These are phyloP conservation scores for Penicillium sp. DNA, from an alignment of 2,329 filamentous ascomycete species.

Conservation along the genomic window DNA sequence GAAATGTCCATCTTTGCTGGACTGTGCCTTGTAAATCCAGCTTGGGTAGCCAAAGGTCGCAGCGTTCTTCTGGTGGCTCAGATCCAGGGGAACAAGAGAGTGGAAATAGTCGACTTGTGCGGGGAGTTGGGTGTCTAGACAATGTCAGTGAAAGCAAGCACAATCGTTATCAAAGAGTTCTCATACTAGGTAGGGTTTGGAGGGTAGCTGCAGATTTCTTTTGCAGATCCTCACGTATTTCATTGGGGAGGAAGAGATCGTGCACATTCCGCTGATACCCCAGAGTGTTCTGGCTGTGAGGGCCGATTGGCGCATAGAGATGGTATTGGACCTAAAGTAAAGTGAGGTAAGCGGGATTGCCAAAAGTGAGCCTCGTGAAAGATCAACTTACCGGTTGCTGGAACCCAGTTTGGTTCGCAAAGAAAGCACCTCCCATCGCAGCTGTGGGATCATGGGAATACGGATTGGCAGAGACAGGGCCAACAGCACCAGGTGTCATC, in stretches of 20 bases:
- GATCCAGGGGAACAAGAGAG: slow-evolving; percentile 86
- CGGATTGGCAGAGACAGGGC: slow-evolving; percentile 64
- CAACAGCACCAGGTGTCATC: slow-evolving; percentile 50
- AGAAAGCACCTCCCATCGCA: slow-evolving; percentile 66
- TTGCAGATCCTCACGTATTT: slow-evolving; percentile 82
- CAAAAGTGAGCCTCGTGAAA: not conserved
- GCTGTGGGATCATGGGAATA: slow-evolving; percentile 70
- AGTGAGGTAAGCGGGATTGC: not conserved
- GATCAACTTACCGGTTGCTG: slow-evolving; percentile 61
- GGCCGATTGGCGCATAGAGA: slow-evolving; percentile 83
- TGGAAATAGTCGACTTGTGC: slow-evolving; percentile 82
- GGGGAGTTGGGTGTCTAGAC: slow-evolving; percentile 67
- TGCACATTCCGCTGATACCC: slow-evolving; percentile 84
- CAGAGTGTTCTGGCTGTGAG: slow-evolving; percentile 76
- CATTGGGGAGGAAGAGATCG: slow-evolving; percentile 89
- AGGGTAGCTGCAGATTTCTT: slow-evolving; percentile 83
- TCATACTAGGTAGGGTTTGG: slow-evolving; percentile 77
- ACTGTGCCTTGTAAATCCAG: slow-evolving; percentile 94
- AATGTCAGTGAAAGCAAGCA: slow-evolving; percentile 13
- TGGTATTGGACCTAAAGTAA: slow-evolving; percentile 76
- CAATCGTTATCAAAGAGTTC: not conserved
- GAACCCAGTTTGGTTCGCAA: slow-evolving; percentile 58
- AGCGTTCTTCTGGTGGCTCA: slow-evolving; percentile 73
- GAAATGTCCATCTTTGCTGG: slow-evolving; percentile 82
- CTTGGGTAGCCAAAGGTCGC: slow-evolving; percentile 82